phyloP scores from a whole-genome alignment of 2,329 filamentous ascomycete species.

The Aspergillus sp. region DNA sequence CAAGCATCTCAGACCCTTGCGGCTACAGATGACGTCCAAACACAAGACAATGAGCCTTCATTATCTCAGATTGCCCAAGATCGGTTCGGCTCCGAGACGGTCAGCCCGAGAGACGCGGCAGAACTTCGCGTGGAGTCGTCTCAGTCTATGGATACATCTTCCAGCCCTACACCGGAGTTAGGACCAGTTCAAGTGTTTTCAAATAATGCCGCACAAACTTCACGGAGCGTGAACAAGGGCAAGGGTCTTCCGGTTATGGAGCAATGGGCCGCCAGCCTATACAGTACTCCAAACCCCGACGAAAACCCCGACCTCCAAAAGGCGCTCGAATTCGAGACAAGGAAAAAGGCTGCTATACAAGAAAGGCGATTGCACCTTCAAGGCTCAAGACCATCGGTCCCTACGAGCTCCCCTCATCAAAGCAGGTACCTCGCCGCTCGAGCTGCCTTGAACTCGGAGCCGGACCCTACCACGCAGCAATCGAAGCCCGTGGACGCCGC shows the following conservation, averaged over 20 bases:
- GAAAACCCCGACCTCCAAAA: conserved; percentile 24
- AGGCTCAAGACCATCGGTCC: neutral
- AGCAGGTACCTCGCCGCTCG: conserved; percentile 34
- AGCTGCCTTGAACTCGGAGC: conserved; percentile 20
- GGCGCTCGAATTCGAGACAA: conserved; percentile 40
- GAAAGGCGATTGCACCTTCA: conserved; percentile 23
- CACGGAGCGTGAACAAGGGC: conserved; percentile 4
- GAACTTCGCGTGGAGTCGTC: neutral
- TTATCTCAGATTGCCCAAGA: conserved; percentile 16
- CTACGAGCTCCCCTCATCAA: conserved; percentile 26
- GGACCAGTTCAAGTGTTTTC: neutral
- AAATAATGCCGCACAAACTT: neutral
- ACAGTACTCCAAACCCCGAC: conserved; percentile 13
- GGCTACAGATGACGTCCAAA: neutral
- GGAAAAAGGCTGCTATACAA: conserved; percentile 37
- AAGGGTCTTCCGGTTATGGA: conserved; percentile 24
- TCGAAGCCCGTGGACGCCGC: neutral
- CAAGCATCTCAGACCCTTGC: conserved; percentile 2
- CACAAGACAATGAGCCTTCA: conserved; percentile 1
- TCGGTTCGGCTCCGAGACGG: conserved; percentile 13
- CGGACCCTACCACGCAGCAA: neutral
- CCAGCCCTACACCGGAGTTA: neutral
- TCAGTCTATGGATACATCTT: neutral
- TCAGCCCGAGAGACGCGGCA: neutral
- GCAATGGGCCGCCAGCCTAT: conserved; percentile 24